Percentiles rank a stretch among this genome's conserved stretches.
These are phyloP conservation scores for Wickerhamomyces rabaulensis DNA, from an alignment of 805 yeast species.

Conservation along the genomic window DNA sequence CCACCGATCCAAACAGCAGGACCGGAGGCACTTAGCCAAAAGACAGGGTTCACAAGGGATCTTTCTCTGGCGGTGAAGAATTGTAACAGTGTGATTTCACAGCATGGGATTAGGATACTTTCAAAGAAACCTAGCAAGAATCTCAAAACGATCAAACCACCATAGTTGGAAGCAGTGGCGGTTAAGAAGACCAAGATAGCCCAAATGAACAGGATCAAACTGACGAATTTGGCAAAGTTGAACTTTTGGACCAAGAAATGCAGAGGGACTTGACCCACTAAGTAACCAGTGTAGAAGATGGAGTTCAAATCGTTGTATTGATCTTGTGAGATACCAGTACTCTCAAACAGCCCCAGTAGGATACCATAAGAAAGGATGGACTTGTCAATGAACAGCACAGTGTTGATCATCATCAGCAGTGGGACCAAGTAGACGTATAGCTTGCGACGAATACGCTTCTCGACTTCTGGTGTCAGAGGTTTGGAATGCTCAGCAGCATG, in stretches of 20 bases:
- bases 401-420: too few species aligned
- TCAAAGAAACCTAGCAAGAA: conserved; percentile 8
- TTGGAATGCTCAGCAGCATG: conserved; percentile 26
- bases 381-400: too few species aligned
- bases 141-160: conserved; percentile 7
- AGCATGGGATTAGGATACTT: conserved; percentile 26
- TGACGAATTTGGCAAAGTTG: conserved; percentile 3
- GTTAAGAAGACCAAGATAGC: conserved; percentile 1
- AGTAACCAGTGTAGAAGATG: conserved; percentile 6
- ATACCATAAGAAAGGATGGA: too few species aligned
- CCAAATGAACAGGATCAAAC: conserved; percentile 3
- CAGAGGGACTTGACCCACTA: conserved; percentile 5
- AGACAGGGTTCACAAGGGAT: conserved; percentile 30
- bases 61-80: conserved; percentile 28
- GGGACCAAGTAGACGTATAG: too few species aligned
- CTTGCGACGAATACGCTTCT: conserved; percentile 13
- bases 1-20: conserved; percentile 25
- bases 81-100: conserved; percentile 20
- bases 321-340: too few species aligned
- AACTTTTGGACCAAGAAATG: conserved; percentile 3
- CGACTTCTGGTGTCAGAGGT: conserved; percentile 38
- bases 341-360: too few species aligned
- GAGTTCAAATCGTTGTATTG: conserved; percentile 6
- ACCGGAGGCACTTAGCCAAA: conserved; percentile 25
- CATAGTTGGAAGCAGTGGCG: conserved; percentile 5